These are phyloP conservation scores for Teunomyces panamensis DNA, from an alignment of 805 yeast species.

Conservation along the genomic window DNA sequence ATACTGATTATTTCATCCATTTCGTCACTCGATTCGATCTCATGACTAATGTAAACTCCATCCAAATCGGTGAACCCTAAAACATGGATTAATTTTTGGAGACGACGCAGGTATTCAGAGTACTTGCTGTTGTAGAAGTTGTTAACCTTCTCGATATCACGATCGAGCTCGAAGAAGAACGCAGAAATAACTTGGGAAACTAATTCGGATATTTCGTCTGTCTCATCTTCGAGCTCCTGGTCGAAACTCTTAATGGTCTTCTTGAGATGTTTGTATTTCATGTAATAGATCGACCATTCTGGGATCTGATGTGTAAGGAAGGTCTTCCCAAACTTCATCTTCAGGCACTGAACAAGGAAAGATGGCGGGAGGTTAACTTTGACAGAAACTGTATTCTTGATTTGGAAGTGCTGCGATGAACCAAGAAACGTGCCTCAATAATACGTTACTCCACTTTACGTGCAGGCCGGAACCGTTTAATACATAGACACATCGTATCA, in stretches of 20 bases:
- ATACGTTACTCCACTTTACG: not conserved
- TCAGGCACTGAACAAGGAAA: not conserved
- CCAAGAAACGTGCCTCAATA: not conserved
- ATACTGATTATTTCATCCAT: slow-evolving; percentile 46
- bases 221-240: slow-evolving; percentile 30
- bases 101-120: slow-evolving; percentile 69
- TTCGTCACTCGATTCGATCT: slow-evolving; percentile 38
- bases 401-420: not conserved
- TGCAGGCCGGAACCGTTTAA: not conserved
- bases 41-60: slow-evolving; percentile 19
- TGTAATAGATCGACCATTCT: slow-evolving; percentile 81
- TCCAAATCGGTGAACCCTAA: slow-evolving; percentile 26
- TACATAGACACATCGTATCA: not conserved
- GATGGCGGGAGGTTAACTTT: not conserved
- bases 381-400: not conserved
- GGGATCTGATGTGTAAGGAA: slow-evolving; percentile 84
- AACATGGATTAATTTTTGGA: slow-evolving; percentile 43
- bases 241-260: slow-evolving; percentile 69
- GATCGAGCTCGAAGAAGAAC: slow-evolving; percentile 75
- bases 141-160: slow-evolving; percentile 79
- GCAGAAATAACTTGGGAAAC: slow-evolving; percentile 44
- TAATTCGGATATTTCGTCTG: slow-evolving; percentile 18
- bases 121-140: slow-evolving; percentile 72
- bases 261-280: slow-evolving; percentile 84
- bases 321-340: slow-evolving; percentile 81